Evolutionary conservation across 2,329 filamentous ascomycete genomes (phyloP), one percentile per base, ranked within the genome.

Genomic region (Pseudogymnoascus verrucosus): DNA sequence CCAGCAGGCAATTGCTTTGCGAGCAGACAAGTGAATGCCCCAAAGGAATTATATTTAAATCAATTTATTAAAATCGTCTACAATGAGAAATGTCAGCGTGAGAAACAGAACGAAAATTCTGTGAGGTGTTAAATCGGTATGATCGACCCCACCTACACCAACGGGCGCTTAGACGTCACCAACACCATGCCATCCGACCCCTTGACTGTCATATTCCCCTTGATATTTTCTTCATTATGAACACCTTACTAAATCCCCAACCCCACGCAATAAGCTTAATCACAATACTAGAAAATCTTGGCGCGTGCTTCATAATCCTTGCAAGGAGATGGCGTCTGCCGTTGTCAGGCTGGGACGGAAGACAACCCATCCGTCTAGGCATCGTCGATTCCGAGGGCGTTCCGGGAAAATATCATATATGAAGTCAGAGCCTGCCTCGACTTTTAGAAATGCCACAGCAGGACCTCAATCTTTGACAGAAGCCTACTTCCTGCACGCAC

Each of bases 181-280:
- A 7, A 28, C 14, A n/a, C 5, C 44, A 14, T 28, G 23, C 44
- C 14, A 23, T 7, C 14, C 21, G 44, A 51, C 44, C 44, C 44
- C 44, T 51, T 47, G 44, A 26, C 44, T 51, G 44, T 51, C 12
- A 51, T 14, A 28, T n/a, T 28, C 21, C 44, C 44, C 44, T 14
- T 7, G 44, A n/a, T 23, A 51, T 28, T 51, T 51, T 51, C 44
- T 28, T 51, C 44, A 28, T 10, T 28, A 26, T 51, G 44, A 51
- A 51, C 44, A 51, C 7, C 19, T 31, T 31, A 26, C 26, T 8
- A 54, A 31, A 54, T 54, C 16, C n/a, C 14, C 23, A 54, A 54
- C 47, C 26, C 47, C 47, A 54, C 47, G 47, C 26, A 54, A 54
- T 54, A 54, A 54, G 47, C 47, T 54, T 54, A 54, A 31, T 54